These are phyloP conservation scores for Suillus discolor DNA, from an alignment of 768 basidiomycete species.

Conservation along the genomic window DNA sequence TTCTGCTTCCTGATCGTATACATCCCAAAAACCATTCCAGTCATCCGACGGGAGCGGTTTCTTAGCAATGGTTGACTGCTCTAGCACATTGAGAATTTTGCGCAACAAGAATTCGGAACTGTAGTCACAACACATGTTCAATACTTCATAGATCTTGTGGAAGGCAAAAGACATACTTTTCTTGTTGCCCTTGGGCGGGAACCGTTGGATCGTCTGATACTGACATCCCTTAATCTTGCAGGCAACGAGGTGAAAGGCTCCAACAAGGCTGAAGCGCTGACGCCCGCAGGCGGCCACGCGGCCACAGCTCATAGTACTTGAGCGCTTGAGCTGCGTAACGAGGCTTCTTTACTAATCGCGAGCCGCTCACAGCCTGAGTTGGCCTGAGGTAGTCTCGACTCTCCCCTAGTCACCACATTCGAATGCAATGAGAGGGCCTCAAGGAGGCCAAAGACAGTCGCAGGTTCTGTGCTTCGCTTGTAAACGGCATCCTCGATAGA, in stretches of 20 bases:
- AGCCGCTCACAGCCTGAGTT: no score
- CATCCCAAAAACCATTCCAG: conserved; percentile 1
- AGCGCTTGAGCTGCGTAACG: no score
- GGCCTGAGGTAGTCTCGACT: no score
- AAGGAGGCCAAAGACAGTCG: not conserved
- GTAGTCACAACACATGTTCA: not conserved
- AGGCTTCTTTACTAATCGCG: no score
- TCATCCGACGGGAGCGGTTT: not conserved
- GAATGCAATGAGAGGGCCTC: not conserved
- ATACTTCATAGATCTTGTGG: not conserved
- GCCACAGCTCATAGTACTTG: no score
- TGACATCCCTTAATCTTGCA: not conserved
- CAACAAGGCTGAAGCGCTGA: no score
- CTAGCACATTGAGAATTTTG: not conserved
- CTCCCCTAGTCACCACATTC: not conserved
- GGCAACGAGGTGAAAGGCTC: no score
- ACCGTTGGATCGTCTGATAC: not conserved
- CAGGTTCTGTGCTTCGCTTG: not conserved
- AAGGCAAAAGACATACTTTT: not conserved
- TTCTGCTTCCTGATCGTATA: not conserved
- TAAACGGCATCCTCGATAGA: no score
- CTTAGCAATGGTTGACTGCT: not conserved
- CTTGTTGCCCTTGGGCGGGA: not conserved
- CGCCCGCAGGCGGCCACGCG: no score
- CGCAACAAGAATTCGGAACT: not conserved